These are phyloP conservation scores for Podospora pseudopauciseta DNA, from an alignment of 495 filamentous ascomycete genomes.

Conservation along the genomic window DNA sequence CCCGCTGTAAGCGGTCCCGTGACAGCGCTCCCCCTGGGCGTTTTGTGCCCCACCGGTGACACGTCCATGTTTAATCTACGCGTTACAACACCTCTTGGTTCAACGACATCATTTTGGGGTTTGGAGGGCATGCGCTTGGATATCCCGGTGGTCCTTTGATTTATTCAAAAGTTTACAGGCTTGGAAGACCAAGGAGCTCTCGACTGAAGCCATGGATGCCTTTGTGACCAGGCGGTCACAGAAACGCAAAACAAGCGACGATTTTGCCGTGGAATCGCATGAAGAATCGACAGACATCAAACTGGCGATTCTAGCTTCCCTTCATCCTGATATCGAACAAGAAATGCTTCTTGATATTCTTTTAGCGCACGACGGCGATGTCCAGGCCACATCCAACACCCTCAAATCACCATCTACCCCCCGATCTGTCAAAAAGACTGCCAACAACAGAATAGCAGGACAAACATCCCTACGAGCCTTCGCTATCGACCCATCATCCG, in stretches of 20 bases:
- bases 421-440: constrained; percentile 11
- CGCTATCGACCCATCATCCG: constrained; percentile 33
- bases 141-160: neutral
- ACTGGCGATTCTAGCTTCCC: constrained; percentile 74
- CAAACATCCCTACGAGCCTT: constrained; percentile 60
- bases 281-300: constrained; percentile 86
- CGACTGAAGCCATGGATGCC: constrained; percentile 37
- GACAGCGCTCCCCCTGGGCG: neutral
- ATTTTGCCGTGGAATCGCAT: constrained; percentile 20
- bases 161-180: neutral
- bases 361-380: constrained; percentile 70
- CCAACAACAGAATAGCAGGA: constrained; percentile 34
- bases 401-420: constrained; percentile 42
- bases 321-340: constrained; percentile 61
- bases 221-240: constrained; percentile 37
- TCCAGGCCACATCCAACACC: constrained; percentile 56
- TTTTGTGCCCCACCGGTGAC: neutral
- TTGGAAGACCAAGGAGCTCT: neutral
- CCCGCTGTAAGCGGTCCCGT: neutral
- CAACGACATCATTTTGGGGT: neutral
- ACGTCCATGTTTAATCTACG: neutral
- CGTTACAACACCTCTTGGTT: neutral
- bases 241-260: constrained; percentile 40
- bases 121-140: neutral
- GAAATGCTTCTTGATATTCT: constrained; percentile 72